phyloP scores from a whole-genome alignment of 2,329 filamentous ascomycete genomes.

The Fusarium albosuccineum region DNA sequence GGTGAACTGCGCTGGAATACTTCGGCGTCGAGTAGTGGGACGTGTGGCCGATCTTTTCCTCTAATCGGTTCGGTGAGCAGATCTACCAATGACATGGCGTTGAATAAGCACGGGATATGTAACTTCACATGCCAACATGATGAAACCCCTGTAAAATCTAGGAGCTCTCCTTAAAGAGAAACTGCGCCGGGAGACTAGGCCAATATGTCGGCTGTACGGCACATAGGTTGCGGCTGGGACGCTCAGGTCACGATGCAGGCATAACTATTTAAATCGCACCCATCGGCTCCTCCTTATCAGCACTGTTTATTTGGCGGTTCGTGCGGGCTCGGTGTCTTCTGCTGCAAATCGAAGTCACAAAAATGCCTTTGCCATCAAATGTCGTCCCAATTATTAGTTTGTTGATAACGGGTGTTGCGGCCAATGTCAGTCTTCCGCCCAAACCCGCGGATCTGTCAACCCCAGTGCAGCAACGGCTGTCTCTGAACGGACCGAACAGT shows the following conservation, averaged over 20 bases:
- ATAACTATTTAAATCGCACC: neutral
- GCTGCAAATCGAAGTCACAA: neutral
- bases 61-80: neutral
- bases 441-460: conserved; percentile 25
- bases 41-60: neutral
- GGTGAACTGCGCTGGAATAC: too few relatives aligned
- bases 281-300: too few relatives aligned
- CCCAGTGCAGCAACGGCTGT: conserved; percentile 23
- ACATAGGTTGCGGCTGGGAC: neutral
- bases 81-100: neutral
- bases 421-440: conserved; percentile 12
- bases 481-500: conserved; percentile 20
- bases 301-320: too few relatives aligned
- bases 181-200: neutral
- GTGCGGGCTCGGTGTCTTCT: neutral
- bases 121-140: neutral
- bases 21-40: too few relatives aligned
- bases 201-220: neutral
- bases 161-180: neutral
- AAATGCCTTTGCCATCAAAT: neutral
- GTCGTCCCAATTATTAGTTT: neutral
- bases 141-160: neutral
- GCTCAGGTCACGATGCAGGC: neutral
- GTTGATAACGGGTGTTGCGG: neutral
- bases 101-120: neutral